These are phyloP conservation scores for Cryptosporidium felis DNA, from an alignment of 169 alveolate species.

Conservation along the genomic window DNA sequence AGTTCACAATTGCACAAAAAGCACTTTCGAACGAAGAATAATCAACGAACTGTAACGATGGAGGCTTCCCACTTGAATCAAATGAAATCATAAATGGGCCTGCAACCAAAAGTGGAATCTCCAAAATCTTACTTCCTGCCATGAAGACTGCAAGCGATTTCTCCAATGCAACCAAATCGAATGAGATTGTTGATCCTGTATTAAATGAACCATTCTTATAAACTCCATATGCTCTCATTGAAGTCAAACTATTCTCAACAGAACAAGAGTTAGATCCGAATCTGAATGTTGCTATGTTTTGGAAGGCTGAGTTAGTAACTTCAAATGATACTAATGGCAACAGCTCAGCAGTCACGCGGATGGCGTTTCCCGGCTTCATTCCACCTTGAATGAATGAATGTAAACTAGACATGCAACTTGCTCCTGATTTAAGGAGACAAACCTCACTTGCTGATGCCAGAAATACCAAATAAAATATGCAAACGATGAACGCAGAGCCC, in stretches of 20 bases:
- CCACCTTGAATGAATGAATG: slow-evolving; percentile 60
- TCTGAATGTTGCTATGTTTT: slow-evolving; percentile 45
- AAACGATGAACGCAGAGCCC: slow-evolving; percentile 50
- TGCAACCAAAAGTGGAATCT: slow-evolving; percentile 61
- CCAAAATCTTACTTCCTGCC: slow-evolving; percentile 20
- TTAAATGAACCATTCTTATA: slow-evolving; percentile 11
- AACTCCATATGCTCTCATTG: slow-evolving; percentile 49
- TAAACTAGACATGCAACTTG: background rate
- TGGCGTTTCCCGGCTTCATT: slow-evolving; percentile 36
- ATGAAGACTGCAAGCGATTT: slow-evolving; percentile 42
- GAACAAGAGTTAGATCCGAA: slow-evolving; percentile 55
- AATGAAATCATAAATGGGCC: slow-evolving; percentile 37
- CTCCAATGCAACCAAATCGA: slow-evolving; percentile 52
- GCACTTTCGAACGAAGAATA: background rate
- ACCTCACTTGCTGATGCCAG: slow-evolving; percentile 3
- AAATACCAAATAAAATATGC: slow-evolving; percentile 17
- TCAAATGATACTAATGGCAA: slow-evolving; percentile 48
- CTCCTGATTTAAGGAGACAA: slow-evolving; percentile 25
- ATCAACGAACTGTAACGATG: slow-evolving; percentile 23
- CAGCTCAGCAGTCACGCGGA: slow-evolving; percentile 40
- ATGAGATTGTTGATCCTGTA: slow-evolving; percentile 48
- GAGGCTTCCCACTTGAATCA: background rate
- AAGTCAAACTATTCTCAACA: slow-evolving; percentile 3
- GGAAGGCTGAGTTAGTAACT: slow-evolving; percentile 55
- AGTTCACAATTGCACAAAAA: slow-evolving; percentile 20